These are phyloP conservation scores for Cercophora sp. DNA, from an alignment of 495 filamentous ascomycete genomes.

Conservation along the genomic window DNA sequence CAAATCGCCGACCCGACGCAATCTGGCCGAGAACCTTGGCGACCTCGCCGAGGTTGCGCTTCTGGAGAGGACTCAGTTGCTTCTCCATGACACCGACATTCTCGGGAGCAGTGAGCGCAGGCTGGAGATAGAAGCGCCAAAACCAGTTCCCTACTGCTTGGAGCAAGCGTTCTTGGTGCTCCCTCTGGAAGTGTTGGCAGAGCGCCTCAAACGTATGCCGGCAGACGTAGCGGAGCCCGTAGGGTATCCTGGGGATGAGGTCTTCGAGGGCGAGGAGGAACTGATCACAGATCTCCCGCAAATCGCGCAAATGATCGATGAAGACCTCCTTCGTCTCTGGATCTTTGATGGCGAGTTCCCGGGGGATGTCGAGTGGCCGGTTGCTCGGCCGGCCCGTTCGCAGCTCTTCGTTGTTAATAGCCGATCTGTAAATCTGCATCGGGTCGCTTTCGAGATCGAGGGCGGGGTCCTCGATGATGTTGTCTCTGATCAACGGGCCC, in stretches of 20 bases:
- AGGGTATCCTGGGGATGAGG: constrained; percentile 81
- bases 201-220: constrained; percentile 80
- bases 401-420: constrained; percentile 95
- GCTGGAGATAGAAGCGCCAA: constrained; percentile 91
- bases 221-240: constrained; percentile 84
- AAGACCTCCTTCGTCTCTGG: constrained; percentile 87
- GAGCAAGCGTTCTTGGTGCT: constrained; percentile 71
- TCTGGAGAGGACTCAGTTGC: constrained; percentile 81
- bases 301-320: constrained; percentile 87
- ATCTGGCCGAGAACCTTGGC: constrained; percentile 88
- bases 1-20: constrained; percentile 79
- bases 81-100: constrained; percentile 86
- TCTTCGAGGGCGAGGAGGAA: constrained; percentile 81
- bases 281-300: constrained; percentile 88
- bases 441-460: constrained; percentile 95
- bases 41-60: constrained; percentile 86
- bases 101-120: constrained; percentile 81
- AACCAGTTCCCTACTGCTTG: constrained; percentile 85
- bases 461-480: constrained; percentile 84
- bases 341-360: constrained; percentile 90
- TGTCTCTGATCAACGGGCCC: constrained; percentile 76
- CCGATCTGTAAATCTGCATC: constrained; percentile 91
- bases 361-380: constrained; percentile 72
- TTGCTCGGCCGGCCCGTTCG: constrained; percentile 79
- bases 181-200: constrained; percentile 68